Conservation (phyloP, 2,329 filamentous ascomycete species). For the Fusarium mexicanum region DNA sequence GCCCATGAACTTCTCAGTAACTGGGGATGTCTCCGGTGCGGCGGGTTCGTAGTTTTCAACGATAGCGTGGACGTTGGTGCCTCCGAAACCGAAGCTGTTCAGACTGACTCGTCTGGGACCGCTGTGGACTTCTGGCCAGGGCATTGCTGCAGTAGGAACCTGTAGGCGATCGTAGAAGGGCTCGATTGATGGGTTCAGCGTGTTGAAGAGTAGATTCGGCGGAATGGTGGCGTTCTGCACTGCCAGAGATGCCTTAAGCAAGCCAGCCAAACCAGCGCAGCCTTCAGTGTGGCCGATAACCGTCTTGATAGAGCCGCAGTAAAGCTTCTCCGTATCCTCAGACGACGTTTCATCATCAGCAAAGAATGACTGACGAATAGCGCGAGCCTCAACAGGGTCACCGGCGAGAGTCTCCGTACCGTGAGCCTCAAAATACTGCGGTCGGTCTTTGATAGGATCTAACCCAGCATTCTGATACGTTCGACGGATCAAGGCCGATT, state of each 20-base stretch:
- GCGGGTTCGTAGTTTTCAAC: constrained; percentile 1
- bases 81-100: constrained; percentile 31
- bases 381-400: not conserved
- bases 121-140: constrained; percentile 11
- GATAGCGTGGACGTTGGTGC: constrained; percentile 26
- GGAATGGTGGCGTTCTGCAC: not conserved
- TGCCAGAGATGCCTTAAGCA: not conserved
- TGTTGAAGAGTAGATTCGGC: constrained; percentile 55
- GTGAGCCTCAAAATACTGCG: constrained; percentile 7
- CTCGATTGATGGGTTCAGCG: constrained; percentile 53
- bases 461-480: constrained; percentile 2
- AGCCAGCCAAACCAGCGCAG: not conserved
- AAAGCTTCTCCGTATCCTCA: not conserved
- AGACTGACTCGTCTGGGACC: constrained; percentile 22
- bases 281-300: not conserved
- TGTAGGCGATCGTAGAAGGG: constrained; percentile 26
- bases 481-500: not conserved
- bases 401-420: not conserved
- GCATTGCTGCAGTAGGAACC: constrained; percentile 15
- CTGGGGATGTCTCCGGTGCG: too few species aligned
- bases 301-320: constrained; percentile 4
- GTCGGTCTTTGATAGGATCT: not conserved
- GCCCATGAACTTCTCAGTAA: not conserved
- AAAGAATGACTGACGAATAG: constrained; percentile 1
- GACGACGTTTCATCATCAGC: not conserved